A percentile compares a stretch with the other conserved stretches of the same genome.
Conservation (phyloP, 1,139 yeast genomes). For the Blastobotrys serpentis region DNA sequence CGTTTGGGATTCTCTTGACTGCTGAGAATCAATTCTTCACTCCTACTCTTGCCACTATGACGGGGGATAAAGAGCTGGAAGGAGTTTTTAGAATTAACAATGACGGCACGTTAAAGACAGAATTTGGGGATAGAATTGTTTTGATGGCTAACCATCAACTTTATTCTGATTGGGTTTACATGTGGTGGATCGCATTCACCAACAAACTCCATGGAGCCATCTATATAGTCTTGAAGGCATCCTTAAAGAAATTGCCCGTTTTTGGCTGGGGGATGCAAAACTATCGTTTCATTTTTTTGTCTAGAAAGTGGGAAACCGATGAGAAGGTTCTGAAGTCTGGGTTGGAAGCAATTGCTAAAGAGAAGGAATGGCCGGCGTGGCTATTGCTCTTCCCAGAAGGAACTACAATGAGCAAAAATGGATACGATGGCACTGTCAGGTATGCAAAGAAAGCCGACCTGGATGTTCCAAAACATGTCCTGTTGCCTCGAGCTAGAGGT, state of each 20-base stretch:
- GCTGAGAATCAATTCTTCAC: slow-evolving; percentile 36
- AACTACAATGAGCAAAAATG: slow-evolving; percentile 72
- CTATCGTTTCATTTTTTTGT: slow-evolving; percentile 73
- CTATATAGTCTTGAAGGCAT: slow-evolving; percentile 75
- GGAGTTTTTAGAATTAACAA: slow-evolving; percentile 29
- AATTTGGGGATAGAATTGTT: slow-evolving; percentile 49
- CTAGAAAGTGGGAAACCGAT: slow-evolving; percentile 84
- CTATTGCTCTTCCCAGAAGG: slow-evolving; percentile 91
- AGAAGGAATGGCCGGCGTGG: slow-evolving; percentile 43
- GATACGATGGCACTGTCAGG: slow-evolving; percentile 55
- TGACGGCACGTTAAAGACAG: slow-evolving; percentile 32
- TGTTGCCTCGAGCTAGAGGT: slow-evolving; percentile 83
- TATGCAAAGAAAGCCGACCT: slow-evolving; percentile 53
- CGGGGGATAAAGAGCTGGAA: slow-evolving; percentile 36
- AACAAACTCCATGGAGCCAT: slow-evolving; percentile 62
- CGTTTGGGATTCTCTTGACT: slow-evolving; percentile 38
- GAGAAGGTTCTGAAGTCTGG: slow-evolving; percentile 56
- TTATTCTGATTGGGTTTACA: slow-evolving; percentile 89
- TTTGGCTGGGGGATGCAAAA: slow-evolving; percentile 86
- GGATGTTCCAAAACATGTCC: slow-evolving; percentile 55
- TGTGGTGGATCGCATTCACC: slow-evolving; percentile 85
- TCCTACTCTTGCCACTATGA: slow-evolving; percentile 36
- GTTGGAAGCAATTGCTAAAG: slow-evolving; percentile 50
- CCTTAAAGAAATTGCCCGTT: slow-evolving; percentile 69
- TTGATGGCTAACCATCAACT: slow-evolving; percentile 86